phyloP scores from a whole-genome alignment of 2,329 filamentous ascomycete genomes.

The Ophiostoma ips region DNA sequence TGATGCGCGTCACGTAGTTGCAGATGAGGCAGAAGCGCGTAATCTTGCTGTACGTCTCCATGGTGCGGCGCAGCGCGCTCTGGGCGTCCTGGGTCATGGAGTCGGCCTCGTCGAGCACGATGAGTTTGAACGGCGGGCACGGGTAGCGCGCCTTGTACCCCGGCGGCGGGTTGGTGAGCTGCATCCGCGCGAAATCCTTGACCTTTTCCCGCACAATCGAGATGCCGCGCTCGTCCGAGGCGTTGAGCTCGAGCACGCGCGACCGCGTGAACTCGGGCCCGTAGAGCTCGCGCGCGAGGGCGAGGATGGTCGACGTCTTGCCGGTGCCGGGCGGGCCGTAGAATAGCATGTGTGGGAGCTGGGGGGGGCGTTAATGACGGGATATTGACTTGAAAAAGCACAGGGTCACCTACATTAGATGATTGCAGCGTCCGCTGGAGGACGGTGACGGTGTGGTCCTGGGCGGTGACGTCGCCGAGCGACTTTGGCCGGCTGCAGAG shows the following conservation, averaged over 20 bases:
- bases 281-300: conserved; percentile 92
- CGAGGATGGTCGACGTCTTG: conserved; percentile 95
- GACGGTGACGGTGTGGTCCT: conserved; percentile 92
- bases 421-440: conserved; percentile 87
- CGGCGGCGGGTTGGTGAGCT: conserved; percentile 69
- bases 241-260: conserved; percentile 96
- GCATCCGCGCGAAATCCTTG: conserved; percentile 94
- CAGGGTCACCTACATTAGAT: conserved; percentile 55
- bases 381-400: neutral
- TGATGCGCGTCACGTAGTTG: conserved; percentile 97
- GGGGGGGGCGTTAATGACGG: too few species aligned
- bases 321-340: conserved; percentile 95
- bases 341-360: conserved; percentile 98
- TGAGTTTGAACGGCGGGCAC: conserved; percentile 97
- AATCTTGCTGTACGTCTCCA: conserved; percentile 96
- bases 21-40: conserved; percentile 95
- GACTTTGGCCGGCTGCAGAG: conserved; percentile 70
- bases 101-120: conserved; percentile 95
- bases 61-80: conserved; percentile 79
- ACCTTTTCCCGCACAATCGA: conserved; percentile 95
- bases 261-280: conserved; percentile 86
- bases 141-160: conserved; percentile 62
- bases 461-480: conserved; percentile 85
- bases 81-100: conserved; percentile 99
- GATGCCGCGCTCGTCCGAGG: conserved; percentile 96